Conservation (phyloP, 2,329 filamentous ascomycete genomes). For the Didymella pomorum region DNA sequence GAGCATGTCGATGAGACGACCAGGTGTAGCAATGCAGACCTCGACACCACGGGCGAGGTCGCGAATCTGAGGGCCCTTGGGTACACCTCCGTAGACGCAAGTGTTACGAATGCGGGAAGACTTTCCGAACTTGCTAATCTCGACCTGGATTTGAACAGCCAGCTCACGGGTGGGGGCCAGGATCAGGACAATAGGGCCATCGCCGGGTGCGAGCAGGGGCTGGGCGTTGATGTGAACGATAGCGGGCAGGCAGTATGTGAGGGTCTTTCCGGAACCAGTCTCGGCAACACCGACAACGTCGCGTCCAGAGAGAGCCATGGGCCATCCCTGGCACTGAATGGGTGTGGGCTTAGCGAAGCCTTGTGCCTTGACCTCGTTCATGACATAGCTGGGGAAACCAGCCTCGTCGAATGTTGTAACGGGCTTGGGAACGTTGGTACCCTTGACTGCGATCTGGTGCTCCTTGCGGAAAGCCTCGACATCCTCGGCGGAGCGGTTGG, state of each 20-base stretch:
- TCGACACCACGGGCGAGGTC: conserved; percentile 95
- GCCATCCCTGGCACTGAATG: conserved; percentile 98
- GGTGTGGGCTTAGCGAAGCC: conserved; percentile 92
- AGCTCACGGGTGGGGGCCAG: conserved; percentile 96
- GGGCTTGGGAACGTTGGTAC: conserved; percentile 84
- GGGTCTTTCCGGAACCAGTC: conserved; percentile 98
- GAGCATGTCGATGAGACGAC: conserved; percentile 97
- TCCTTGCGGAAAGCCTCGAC: conserved; percentile 88
- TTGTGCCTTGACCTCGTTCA: conserved; percentile 98
- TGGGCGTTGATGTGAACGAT: conserved; percentile 99
- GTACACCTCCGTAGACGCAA: conserved; percentile 98
- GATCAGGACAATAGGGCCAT: conserved; percentile 95
- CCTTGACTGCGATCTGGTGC: conserved; percentile 83
- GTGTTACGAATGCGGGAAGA: conserved; percentile 98
- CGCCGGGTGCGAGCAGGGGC: conserved; percentile 90
- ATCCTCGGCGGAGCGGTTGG: conserved; percentile 75
- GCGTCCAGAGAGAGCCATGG: conserved; percentile 96
- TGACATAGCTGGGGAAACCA: conserved; percentile 94
- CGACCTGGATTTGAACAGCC: conserved; percentile 97
- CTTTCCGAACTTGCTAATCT: conserved; percentile 98
- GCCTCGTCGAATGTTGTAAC: conserved; percentile 98
- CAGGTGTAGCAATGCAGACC: conserved; percentile 97
- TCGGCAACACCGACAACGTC: conserved; percentile 99
- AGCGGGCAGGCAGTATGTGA: conserved; percentile 96
- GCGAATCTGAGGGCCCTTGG: conserved; percentile 95